These are phyloP conservation scores for Euphorbia peplus DNA, from an alignment of 345 rosid genomes.

Conservation along the genomic window DNA sequence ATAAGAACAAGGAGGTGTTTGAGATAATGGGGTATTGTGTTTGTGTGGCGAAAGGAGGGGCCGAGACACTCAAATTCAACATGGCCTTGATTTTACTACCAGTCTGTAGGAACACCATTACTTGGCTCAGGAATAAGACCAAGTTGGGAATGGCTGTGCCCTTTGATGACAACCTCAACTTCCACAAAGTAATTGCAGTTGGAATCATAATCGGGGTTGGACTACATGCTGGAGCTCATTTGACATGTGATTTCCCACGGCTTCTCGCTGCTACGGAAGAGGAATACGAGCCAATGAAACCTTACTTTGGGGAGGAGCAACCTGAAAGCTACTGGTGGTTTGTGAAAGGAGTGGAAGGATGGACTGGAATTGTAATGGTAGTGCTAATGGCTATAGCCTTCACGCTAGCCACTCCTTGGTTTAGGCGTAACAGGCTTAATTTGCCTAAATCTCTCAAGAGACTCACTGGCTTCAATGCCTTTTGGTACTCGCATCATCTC, in stretches of 20 bases:
- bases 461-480: constrained; percentile 86
- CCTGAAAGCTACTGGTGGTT: constrained; percentile 75
- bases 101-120: constrained; percentile 80
- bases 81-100: constrained; percentile 83
- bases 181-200: constrained; percentile 75
- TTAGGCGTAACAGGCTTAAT: constrained; percentile 70
- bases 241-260: constrained; percentile 80
- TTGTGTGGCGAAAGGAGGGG: constrained; percentile 81
- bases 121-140: constrained; percentile 89
- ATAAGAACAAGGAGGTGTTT: constrained; percentile 46
- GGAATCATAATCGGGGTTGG: constrained; percentile 61
- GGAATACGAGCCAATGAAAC: constrained; percentile 51
- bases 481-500: constrained; percentile 88
- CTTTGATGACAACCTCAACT: constrained; percentile 80
- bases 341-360: constrained; percentile 71
- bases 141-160: constrained; percentile 68
- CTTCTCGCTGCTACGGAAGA: constrained; percentile 56
- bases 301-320: constrained; percentile 55
- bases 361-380: constrained; percentile 73
- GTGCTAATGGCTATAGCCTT: constrained; percentile 77
- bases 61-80: constrained; percentile 81
- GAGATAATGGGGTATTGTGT: constrained; percentile 86
- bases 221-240: constrained; percentile 65
- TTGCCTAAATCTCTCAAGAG: constrained; percentile 62
- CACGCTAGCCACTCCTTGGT: constrained; percentile 86